phyloP scores from a whole-genome alignment of 257 asterid species.

The Ophiorrhiza pumila region DNA sequence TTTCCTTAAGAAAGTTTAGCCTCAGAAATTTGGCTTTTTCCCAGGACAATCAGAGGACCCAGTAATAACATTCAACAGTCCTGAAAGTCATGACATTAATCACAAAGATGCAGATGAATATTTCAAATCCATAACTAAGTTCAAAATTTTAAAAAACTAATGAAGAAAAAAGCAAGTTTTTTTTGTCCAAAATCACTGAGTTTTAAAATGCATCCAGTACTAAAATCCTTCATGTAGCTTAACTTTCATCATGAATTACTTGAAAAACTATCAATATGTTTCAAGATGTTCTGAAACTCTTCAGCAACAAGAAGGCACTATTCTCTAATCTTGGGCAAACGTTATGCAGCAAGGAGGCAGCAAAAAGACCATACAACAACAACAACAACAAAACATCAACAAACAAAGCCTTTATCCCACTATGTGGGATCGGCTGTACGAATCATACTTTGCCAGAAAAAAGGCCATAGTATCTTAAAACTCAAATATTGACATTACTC shows the following conservation, averaged over 20 bases:
- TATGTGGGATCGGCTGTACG: no score
- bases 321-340: neutral
- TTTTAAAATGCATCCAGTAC: neutral
- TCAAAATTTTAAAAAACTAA: neutral
- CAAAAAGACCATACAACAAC: neutral
- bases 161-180: neutral
- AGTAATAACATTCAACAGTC: neutral
- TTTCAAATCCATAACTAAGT: neutral
- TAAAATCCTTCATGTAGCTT: constrained; percentile 5
- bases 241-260: neutral
- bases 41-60: neutral
- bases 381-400: no score
- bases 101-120: neutral
- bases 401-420: no score
- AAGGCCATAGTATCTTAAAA: neutral
- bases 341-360: neutral
- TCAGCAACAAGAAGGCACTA: constrained; percentile 7
- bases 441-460: no score
- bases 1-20: neutral
- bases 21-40: neutral
- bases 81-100: neutral
- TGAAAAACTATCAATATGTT: neutral
- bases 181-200: no score
- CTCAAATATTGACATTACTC: neutral
- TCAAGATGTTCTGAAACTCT: neutral